Percentiles rank a stretch among this genome's conserved stretches.
These are phyloP conservation scores for Wickerhamomyces strasburgensis DNA, from an alignment of 805 yeast species.

Conservation along the genomic window DNA sequence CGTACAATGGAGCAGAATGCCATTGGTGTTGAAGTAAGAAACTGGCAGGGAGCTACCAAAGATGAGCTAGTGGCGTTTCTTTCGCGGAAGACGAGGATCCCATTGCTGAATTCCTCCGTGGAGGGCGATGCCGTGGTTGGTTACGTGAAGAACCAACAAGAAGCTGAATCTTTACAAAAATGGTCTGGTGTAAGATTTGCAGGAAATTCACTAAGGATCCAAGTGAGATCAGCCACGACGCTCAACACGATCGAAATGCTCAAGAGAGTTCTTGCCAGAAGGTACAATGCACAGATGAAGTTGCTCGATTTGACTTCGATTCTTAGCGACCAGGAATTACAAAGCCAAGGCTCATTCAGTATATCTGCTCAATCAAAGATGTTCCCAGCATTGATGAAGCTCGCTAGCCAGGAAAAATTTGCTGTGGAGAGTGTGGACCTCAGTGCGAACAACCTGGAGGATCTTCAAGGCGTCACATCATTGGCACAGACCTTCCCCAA, in stretches of 20 bases:
- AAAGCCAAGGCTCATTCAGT: conserved; percentile 59
- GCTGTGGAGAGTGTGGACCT: conserved; percentile 66
- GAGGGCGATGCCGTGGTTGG: conserved; percentile 59
- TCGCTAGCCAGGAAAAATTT: conserved; percentile 53
- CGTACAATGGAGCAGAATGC: conserved; percentile 22
- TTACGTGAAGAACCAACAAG: conserved; percentile 45
- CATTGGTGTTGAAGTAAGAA: conserved; percentile 56
- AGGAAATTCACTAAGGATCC: conserved; percentile 57
- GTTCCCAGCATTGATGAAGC: conserved; percentile 83
- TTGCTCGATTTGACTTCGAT: conserved; percentile 67
- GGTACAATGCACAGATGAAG: conserved; percentile 62
- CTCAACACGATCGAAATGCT: conserved; percentile 56
- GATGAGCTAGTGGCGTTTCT: conserved; percentile 67
- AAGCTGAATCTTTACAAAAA: conserved; percentile 53
- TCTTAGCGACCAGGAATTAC: conserved; percentile 57
- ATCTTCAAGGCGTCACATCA: conserved; percentile 53
- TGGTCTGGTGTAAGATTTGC: conserved; percentile 83
- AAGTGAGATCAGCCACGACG: conserved; percentile 24
- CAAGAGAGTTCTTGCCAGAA: conserved; percentile 50
- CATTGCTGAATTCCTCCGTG: conserved; percentile 46
- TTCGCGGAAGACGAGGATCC: conserved; percentile 58
- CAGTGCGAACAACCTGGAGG: conserved; percentile 59
- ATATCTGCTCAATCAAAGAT: conserved; percentile 67
- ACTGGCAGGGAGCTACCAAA: conserved; percentile 78
- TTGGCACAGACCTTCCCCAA: conserved; percentile 72